Evolutionary conservation across 805 yeast species (phyloP).

Genomic region (Cyberlindnera euphorbiiphila): DNA sequence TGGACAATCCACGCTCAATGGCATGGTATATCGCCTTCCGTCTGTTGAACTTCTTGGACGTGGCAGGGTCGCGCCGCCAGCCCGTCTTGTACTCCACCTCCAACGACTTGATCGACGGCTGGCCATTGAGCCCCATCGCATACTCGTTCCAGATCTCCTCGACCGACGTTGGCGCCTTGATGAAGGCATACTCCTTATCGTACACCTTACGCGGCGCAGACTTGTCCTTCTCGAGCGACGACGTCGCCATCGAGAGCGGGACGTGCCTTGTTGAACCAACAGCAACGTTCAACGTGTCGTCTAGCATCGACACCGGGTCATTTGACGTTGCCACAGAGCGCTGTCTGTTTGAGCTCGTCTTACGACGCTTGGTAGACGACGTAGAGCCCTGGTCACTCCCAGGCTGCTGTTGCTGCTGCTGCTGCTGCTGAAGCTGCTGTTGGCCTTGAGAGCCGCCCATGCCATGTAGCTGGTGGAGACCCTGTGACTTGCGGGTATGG

Average conservation of each 20-base stretch:
- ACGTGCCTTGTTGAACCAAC: conserved; percentile 13
- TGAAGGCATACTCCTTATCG: conserved; percentile 34
- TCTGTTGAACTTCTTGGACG: conserved; percentile 48
- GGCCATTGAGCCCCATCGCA: conserved; percentile 46
- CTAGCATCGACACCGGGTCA: conserved; percentile 21
- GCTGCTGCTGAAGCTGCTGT: conserved; percentile 5
- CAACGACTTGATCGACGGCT: conserved; percentile 48
- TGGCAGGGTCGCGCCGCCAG: conserved; percentile 55
- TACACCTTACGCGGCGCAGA: conserved; percentile 27
- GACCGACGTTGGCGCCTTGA: conserved; percentile 43
- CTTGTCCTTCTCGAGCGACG: conserved; percentile 22
- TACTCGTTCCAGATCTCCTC: conserved; percentile 57
- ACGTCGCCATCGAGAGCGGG: too few species aligned
- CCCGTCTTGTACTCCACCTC: conserved; percentile 47
- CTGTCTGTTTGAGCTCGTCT: conserved; percentile 11
- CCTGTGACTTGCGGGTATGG: conserved; percentile 6
- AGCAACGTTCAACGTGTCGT: conserved; percentile 16
- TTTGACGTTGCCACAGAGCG: conserved; percentile 7
- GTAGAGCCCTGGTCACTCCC: too few species aligned
- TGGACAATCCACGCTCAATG: conserved; percentile 44
- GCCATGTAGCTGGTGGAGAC: conserved; percentile 5
- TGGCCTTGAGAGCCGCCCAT: too few species aligned
- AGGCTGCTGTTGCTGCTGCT: conserved; percentile 3
- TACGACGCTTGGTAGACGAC: conserved; percentile 17
- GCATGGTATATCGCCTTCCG: conserved; percentile 53